Base-by-base conservation (phyloP, 2,329 filamentous ascomycete species). In the Aspergillus carbonarius region DNA sequence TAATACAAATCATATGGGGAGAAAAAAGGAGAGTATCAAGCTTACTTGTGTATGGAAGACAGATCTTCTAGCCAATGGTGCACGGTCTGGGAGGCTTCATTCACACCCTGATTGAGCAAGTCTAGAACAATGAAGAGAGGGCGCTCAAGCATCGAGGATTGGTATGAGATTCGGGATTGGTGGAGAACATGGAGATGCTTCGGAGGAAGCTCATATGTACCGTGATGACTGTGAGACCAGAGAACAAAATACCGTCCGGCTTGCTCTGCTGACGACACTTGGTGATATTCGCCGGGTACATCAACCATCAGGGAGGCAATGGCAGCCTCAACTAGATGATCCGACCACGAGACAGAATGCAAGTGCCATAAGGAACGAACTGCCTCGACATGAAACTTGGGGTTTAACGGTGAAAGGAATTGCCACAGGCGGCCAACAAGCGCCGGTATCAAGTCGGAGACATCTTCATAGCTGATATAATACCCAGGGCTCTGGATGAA, bases 361-460 rank as follows among this genome's bases (percentile, higher is more conserved):
- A 99, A 78, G 64, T 92, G 87, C 91, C 95, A 96, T 39, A 99
- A 79, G 65, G 87, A 89, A 58, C 90, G 87, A 8, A 96, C 91
- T 17, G 92, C 88, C 77, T 99, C 96, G 32, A 99, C 93, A 70
- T 98, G 95, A 65, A 93, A 96, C 70, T 96, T 96, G 0, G 93
- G 92, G 62, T 88, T 88, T 12, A 87, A 82, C n/a, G 91, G 88
- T 0, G 92, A 90, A 39, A 99, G 77, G 68, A 91, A 92, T 5
- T 79, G 74, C 95, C 95, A 99, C 0, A 93, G 82, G 57, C 88
- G 84, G 1, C 81, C 80, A 15, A 95, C 87, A 20, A 98, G 78
- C 27, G 85, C 82, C 18, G 85, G 81, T 5, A 93, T 84, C 8
- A 96, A 76, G 55, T 75, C 56, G 78, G 82, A 56, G 81, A 88